Evolutionary conservation across 352 stramenopile species (phyloP).

Genomic region (Globisporangium parvum): DNA sequence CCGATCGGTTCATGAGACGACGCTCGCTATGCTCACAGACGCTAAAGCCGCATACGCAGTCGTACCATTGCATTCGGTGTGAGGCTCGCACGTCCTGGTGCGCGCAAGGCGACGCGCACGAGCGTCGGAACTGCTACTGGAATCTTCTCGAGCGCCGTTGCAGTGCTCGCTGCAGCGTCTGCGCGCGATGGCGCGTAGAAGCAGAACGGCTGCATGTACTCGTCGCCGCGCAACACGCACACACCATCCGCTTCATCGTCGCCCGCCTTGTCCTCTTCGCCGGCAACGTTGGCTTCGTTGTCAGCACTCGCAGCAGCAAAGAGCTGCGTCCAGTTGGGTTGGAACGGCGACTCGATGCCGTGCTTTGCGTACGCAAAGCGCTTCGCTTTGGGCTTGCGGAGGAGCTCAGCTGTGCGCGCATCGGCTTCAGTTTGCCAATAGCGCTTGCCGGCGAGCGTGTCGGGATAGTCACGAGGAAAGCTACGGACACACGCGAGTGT

Average conservation of each 20-base stretch:
- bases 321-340: slow-evolving; percentile 49
- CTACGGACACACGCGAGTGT: slow-evolving; percentile 20
- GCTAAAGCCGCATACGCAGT: neutral
- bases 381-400: slow-evolving; percentile 65
- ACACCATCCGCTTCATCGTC: slow-evolving; percentile 9
- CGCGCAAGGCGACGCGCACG: slow-evolving; percentile 44
- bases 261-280: slow-evolving; percentile 1
- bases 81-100: slow-evolving; percentile 53
- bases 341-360: slow-evolving; percentile 47
- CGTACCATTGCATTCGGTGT: slow-evolving; percentile 60
- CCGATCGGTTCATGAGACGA: slow-evolving; percentile 2
- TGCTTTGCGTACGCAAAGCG: slow-evolving; percentile 59
- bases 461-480: slow-evolving; percentile 76
- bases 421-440: slow-evolving; percentile 44
- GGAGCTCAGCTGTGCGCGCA: slow-evolving; percentile 17
- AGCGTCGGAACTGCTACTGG: slow-evolving; percentile 62
- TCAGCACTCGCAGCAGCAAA: slow-evolving; percentile 17
- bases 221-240: slow-evolving; percentile 53
- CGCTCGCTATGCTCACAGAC: too few species aligned
- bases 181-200: slow-evolving; percentile 26
- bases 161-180: neutral
- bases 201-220: slow-evolving; percentile 69
- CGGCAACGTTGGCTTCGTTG: neutral
- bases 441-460: slow-evolving; percentile 42
- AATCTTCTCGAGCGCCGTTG: slow-evolving; percentile 17